Percentiles rank a stretch among this genome's conserved stretches.
Conservation (phyloP, 2,329 filamentous ascomycete species). For the Epichloe typhina region DNA sequence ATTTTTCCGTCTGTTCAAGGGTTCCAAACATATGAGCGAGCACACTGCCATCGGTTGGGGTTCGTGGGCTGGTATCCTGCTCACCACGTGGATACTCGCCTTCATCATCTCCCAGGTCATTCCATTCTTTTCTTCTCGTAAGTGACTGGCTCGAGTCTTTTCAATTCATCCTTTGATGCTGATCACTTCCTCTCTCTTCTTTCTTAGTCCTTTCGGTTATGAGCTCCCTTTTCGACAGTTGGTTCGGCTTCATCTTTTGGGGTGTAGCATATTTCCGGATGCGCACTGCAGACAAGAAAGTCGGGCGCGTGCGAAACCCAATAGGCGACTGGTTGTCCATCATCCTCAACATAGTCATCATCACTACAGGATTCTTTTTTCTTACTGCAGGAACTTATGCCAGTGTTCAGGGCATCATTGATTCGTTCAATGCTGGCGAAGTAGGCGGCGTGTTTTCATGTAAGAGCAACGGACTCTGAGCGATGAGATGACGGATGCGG, state of each 20-base stretch:
- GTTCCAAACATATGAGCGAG: constrained; percentile 63
- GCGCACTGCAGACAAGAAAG: constrained; percentile 47
- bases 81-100: constrained; percentile 64
- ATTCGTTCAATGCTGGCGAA: constrained; percentile 50
- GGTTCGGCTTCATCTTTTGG: constrained; percentile 96
- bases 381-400: constrained; percentile 71
- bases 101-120: constrained; percentile 91
- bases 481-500: not conserved
- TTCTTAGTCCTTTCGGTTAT: constrained; percentile 50
- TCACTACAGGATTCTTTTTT: constrained; percentile 67
- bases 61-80: constrained; percentile 61
- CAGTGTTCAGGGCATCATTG: constrained; percentile 59
- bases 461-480: constrained; percentile 49
- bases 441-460: constrained; percentile 69
- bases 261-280: constrained; percentile 69
- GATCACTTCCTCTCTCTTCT: not conserved
- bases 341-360: constrained; percentile 59
- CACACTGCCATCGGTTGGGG: constrained; percentile 76
- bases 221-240: constrained; percentile 84
- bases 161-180: no score
- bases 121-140: constrained; percentile 73
- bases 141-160: constrained; percentile 12
- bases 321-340: constrained; percentile 40
- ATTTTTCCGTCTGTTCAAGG: constrained; percentile 79
- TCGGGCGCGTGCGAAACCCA: constrained; percentile 36